Evolutionary conservation across 257 asterid genomes (phyloP).

Genomic region (Solanum etuberosum): DNA sequence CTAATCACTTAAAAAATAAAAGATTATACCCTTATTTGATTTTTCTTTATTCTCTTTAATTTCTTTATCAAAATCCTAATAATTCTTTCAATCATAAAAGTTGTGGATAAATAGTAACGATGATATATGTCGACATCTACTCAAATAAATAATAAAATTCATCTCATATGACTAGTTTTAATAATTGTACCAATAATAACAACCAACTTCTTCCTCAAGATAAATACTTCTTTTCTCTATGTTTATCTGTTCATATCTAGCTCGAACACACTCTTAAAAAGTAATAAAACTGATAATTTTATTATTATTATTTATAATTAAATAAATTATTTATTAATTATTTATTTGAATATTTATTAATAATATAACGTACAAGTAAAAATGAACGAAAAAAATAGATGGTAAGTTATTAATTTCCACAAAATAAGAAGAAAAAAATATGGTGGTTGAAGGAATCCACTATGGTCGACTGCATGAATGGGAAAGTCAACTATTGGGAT

Average conservation of each 20-base stretch:
- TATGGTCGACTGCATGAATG: neutral
- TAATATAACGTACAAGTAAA: no score
- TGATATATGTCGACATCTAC: neutral
- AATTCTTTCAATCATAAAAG: neutral
- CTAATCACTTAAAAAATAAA: neutral
- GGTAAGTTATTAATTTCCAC: neutral
- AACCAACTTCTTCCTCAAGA: neutral
- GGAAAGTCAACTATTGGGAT: neutral
- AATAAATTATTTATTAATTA: no score
- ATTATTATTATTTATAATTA: no score
- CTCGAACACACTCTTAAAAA: neutral
- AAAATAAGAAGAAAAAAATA: neutral
- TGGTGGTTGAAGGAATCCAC: neutral
- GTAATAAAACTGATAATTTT: neutral
- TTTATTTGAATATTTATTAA: no score
- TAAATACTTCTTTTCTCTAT: no score
- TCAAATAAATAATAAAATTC: neutral
- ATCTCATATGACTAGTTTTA: neutral
- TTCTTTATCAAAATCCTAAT: neutral
- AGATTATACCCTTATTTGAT: neutral
- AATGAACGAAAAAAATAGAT: no score
- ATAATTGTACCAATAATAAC: neutral
- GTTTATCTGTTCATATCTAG: neutral
- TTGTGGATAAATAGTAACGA: neutral
- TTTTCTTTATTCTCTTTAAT: neutral